A percentile compares a stretch with the other conserved stretches of the same genome.
Evolutionary conservation across 371 early-diverging fungal species (phyloP).

Genomic region (Zopfochytrium polystomum): DNA sequence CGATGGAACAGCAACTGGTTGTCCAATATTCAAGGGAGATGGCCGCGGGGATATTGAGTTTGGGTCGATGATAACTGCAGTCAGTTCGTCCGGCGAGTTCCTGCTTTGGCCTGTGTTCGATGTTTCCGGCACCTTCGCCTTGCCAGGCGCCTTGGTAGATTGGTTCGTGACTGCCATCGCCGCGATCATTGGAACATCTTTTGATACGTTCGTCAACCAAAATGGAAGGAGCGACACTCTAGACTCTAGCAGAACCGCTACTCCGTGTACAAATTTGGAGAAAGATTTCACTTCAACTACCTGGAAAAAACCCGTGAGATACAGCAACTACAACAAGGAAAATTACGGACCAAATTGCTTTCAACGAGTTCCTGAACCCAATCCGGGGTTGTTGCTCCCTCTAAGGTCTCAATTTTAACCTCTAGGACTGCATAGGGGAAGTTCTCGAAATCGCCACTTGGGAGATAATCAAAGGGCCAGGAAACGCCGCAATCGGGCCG

Average conservation of each 20-base stretch:
- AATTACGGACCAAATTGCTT: constrained; percentile 65
- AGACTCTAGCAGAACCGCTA: constrained; percentile 83
- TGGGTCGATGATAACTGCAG: too few relatives aligned
- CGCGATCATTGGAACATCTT: too few relatives aligned
- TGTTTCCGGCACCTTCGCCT: too few relatives aligned
- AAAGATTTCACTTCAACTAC: constrained; percentile 97
- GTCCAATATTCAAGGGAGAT: too few relatives aligned
- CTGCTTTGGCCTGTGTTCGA: too few relatives aligned
- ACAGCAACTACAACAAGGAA: not conserved
- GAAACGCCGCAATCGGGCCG: constrained; percentile 89
- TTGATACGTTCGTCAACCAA: too few relatives aligned
- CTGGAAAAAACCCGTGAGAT: constrained; percentile 9
- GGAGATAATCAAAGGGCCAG: constrained; percentile 88
- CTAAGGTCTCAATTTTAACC: constrained; percentile 92
- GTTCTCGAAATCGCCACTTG: constrained; percentile 76
- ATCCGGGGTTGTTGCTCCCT: constrained; percentile 83
- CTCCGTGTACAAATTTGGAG: constrained; percentile 98
- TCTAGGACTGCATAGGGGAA: constrained; percentile 99
- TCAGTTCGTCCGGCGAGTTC: too few relatives aligned
- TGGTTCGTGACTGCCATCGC: too few relatives aligned
- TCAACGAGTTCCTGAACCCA: constrained; percentile 95
- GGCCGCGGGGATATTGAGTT: too few relatives aligned
- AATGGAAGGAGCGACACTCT: constrained; percentile 92
- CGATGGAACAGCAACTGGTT: too few relatives aligned
- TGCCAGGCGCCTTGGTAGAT: too few relatives aligned